Evolutionary conservation across 2,329 filamentous ascomycete genomes (phyloP).

Genomic region (Verticillium klebahnii): DNA sequence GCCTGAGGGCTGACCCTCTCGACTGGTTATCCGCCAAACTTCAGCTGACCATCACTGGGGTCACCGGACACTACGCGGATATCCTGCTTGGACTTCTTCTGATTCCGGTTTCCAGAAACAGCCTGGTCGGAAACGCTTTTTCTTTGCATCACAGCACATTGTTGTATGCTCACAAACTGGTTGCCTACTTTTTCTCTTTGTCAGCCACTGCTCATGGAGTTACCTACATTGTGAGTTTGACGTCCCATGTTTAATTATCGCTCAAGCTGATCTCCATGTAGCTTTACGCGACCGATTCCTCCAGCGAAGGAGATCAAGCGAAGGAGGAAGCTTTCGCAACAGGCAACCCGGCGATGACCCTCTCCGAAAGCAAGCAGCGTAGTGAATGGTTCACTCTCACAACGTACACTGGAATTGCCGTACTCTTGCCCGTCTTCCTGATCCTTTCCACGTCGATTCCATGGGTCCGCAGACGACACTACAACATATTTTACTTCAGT

Average conservation of each 20-base stretch:
- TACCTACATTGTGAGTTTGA: too few relatives aligned
- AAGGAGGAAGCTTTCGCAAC: slow-evolving; percentile 7
- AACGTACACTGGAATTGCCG: slow-evolving; percentile 8
- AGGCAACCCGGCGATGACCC: slow-evolving; percentile 11
- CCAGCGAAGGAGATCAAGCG: slow-evolving; percentile 2
- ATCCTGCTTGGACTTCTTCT: slow-evolving; percentile 10
- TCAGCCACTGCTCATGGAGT: too few relatives aligned
- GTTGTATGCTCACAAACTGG: slow-evolving; percentile 9
- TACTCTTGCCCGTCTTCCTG: slow-evolving; percentile 1
- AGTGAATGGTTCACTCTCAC: slow-evolving; percentile 4
- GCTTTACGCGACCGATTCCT: not conserved
- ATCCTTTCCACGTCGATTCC: slow-evolving; percentile 10
- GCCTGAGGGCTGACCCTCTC: slow-evolving; percentile 3
- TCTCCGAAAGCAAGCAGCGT: slow-evolving; percentile 2
- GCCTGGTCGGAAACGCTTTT: slow-evolving; percentile 9
- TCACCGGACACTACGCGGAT: slow-evolving; percentile 12
- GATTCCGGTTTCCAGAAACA: slow-evolving; percentile 11
- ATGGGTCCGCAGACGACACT: slow-evolving; percentile 8
- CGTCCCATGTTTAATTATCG: too few relatives aligned
- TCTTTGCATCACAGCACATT: slow-evolving; percentile 11
- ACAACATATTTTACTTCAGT: slow-evolving; percentile 13
- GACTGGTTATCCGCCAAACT: slow-evolving; percentile 9
- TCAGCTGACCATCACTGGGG: slow-evolving; percentile 7
- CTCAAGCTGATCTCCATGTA: too few relatives aligned
- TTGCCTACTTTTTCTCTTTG: too few relatives aligned